These are phyloP conservation scores for Monosporascus sp. DNA, from an alignment of 2,329 filamentous ascomycete species.

Conservation along the genomic window DNA sequence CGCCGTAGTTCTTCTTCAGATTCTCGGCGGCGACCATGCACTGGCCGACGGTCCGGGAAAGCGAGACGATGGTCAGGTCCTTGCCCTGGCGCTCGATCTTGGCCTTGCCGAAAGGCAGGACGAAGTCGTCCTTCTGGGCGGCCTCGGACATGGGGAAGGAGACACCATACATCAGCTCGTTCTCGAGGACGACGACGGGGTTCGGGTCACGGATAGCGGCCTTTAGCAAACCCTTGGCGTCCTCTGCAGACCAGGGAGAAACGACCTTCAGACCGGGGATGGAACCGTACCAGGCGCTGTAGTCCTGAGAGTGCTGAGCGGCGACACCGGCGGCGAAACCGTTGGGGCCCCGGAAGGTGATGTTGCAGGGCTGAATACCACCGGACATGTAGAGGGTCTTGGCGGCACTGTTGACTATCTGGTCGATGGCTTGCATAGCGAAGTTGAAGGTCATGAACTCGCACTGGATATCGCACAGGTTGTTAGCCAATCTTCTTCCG, in stretches of 20 bases:
- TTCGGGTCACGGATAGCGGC: slow-evolving; percentile 97
- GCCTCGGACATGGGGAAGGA: slow-evolving; percentile 96
- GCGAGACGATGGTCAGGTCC: slow-evolving; percentile 90
- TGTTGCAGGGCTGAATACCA: slow-evolving; percentile 98
- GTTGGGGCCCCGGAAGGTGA: slow-evolving; percentile 98
- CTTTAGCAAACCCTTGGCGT: slow-evolving; percentile 97
- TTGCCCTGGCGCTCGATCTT: slow-evolving; percentile 97
- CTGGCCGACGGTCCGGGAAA: slow-evolving; percentile 94
- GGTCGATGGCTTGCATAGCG: slow-evolving; percentile 99
- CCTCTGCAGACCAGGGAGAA: slow-evolving; percentile 90
- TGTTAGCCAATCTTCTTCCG: slow-evolving; percentile 1
- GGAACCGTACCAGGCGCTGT: slow-evolving; percentile 97
- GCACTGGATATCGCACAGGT: slow-evolving; percentile 49
- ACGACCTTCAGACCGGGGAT: slow-evolving; percentile 98
- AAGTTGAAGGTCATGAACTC: slow-evolving; percentile 99
- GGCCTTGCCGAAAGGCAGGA: slow-evolving; percentile 95
- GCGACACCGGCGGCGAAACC: slow-evolving; percentile 93
- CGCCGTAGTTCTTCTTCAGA: slow-evolving; percentile 93
- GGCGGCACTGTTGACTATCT: slow-evolving; percentile 97
- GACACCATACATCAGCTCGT: slow-evolving; percentile 89
- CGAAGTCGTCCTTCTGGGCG: slow-evolving; percentile 93
- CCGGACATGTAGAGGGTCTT: slow-evolving; percentile 99
- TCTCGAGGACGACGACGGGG: slow-evolving; percentile 87
- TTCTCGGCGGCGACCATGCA: slow-evolving; percentile 81
- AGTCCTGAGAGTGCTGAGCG: slow-evolving; percentile 98